Conservation (phyloP, 2,329 filamentous ascomycete genomes). For the Xylaria sp. region DNA sequence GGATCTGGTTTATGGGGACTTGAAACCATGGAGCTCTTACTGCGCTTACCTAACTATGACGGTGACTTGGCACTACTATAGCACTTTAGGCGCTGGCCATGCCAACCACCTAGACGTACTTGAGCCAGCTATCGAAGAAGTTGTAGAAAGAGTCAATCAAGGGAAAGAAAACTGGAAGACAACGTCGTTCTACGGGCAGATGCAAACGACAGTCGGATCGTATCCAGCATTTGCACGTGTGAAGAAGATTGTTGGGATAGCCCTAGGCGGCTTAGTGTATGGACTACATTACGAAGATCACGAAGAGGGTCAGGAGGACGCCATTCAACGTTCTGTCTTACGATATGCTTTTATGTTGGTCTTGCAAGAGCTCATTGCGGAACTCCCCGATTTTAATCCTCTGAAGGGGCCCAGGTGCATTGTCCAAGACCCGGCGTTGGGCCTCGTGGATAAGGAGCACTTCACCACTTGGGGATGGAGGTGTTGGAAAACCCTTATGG, state of each 20-base stretch:
- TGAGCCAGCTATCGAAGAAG: not conserved
- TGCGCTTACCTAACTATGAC: not conserved
- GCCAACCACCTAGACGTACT: too few species aligned
- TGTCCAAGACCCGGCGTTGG: conserved; percentile 12
- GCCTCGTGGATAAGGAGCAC: conserved; percentile 18
- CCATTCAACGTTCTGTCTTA: not conserved
- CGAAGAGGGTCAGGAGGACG: too few species aligned
- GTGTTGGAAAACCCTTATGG: conserved; percentile 49
- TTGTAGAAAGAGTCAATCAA: not conserved
- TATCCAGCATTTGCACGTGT: not conserved
- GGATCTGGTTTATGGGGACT: too few species aligned
- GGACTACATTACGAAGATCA: not conserved
- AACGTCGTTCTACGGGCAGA: not conserved
- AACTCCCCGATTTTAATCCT: not conserved
- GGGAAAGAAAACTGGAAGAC: not conserved
- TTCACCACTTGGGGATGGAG: conserved; percentile 42
- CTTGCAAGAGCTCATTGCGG: conserved; percentile 6
- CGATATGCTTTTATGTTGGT: conserved; percentile 7
- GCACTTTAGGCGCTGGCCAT: too few species aligned
- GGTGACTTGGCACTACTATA: too few species aligned
- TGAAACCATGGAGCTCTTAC: not conserved
- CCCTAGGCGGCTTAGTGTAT: not conserved
- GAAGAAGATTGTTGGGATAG: conserved; percentile 10
- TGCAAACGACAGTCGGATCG: not conserved
- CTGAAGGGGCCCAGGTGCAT: not conserved